Evolutionary conservation across 768 basidiomycete species (phyloP), one percentile per base, ranked within the genome.

Genomic region (Lactarius vividus): DNA sequence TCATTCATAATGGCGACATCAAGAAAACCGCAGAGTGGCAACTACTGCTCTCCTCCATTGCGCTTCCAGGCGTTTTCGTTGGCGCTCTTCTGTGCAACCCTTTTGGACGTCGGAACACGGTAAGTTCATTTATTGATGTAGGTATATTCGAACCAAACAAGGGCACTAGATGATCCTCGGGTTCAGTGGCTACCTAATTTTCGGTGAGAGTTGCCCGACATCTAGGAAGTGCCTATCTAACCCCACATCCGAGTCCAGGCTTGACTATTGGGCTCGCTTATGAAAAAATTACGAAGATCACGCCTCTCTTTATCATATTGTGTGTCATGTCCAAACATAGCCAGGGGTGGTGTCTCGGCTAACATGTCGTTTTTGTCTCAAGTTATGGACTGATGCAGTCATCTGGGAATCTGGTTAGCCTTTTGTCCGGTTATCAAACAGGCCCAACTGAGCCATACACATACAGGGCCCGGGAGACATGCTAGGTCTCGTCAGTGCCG

Each of bases 381-480:
- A 87, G 85, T 69, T 90, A 88, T 73, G 89, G 86, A 2, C 75
- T 88, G 61, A 88, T 90, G 88, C 85, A 88, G 70, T 88, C 85
- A 3, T 83, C 80, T 54, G 88, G 88, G n/a, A 89, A 89, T 70
- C 57, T 89, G 76, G 85, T 83, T 72, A 44, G 77, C 72, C 18
- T 23, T 18, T 40, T 49, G 42, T 26, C 26, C 33, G 49, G 46
- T 10, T 23, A 23, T 49, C 11, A 49, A 23, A 49, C 13, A 15
- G 11, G 13, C 23, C 23, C 13, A 40, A 40, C 46, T 53, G 29
- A 57, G 39, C 26, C 23, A 9, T 44, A 15, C 31, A 65, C 35
- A 28, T 59, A 28, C 33, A 87, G 85, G 88, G 88, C 20, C 88
- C 88, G 2, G 89, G 89, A 26, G 83, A 89, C 71, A 88, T 88